These are phyloP conservation scores for Pseudogymnoascus verrucosus DNA, from an alignment of 2,329 filamentous ascomycete genomes.

Conservation along the genomic window DNA sequence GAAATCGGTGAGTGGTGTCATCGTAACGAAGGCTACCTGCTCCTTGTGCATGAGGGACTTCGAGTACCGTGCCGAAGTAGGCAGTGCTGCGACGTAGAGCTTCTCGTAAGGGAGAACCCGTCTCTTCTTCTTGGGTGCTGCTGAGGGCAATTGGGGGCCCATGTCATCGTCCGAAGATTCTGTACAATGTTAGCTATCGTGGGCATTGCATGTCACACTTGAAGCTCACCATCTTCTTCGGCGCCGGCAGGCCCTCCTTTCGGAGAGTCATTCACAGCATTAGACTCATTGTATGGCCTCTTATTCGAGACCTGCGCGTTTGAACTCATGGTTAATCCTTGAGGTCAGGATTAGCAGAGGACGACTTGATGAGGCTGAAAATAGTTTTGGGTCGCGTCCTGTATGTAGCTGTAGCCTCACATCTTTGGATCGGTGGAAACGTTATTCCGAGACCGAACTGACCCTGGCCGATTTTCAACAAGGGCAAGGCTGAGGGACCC, in stretches of 20 bases:
- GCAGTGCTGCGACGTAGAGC: conserved; percentile 85
- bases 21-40: conserved; percentile 76
- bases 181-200: neutral
- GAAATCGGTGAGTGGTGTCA: conserved; percentile 89
- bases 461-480: neutral
- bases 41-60: conserved; percentile 99
- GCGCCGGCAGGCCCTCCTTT: neutral
- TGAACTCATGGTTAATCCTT: neutral
- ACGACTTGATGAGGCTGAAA: conserved; percentile 3
- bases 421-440: neutral
- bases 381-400: conserved; percentile 1
- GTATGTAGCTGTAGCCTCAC: neutral
- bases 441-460: neutral
- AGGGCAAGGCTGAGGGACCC: neutral
- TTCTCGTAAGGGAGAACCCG: conserved; percentile 89
- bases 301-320: conserved; percentile 2
- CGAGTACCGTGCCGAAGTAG: conserved; percentile 73
- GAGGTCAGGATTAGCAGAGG: neutral
- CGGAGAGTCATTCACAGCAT: neutral
- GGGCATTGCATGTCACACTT: neutral
- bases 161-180: conserved; percentile 81
- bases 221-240: neutral
- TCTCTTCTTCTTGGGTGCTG: conserved; percentile 80
- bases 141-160: conserved; percentile 80
- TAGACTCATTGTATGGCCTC: conserved; percentile 2